phyloP scores from a whole-genome alignment of 768 basidiomycete genomes.

The Suillus occidentalis region DNA sequence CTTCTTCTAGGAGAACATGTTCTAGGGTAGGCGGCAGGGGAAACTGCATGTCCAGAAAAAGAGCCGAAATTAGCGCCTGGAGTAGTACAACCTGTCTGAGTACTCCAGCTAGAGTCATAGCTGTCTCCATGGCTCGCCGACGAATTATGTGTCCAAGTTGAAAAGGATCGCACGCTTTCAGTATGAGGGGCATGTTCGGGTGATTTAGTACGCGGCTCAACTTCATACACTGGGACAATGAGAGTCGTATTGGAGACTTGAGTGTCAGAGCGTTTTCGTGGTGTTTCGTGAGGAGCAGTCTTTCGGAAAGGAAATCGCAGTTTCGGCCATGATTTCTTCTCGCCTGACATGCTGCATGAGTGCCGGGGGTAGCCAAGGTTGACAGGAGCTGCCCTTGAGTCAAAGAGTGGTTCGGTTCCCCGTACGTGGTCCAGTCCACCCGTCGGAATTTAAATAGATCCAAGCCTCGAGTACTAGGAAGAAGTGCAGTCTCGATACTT shows the following conservation, averaged over 20 bases:
- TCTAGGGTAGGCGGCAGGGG: background rate
- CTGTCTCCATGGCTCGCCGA: background rate
- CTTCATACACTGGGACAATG: slow-evolving; percentile 25
- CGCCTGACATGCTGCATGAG: slow-evolving; percentile 20
- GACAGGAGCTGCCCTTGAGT: background rate
- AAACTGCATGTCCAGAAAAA: background rate
- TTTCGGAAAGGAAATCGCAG: slow-evolving; percentile 24
- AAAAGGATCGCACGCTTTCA: background rate
- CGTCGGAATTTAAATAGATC: slow-evolving; percentile 1
- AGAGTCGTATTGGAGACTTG: slow-evolving; percentile 16
- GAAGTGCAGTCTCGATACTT: background rate
- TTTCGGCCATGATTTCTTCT: slow-evolving; percentile 28
- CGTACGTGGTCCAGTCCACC: background rate
- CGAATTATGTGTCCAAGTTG: background rate
- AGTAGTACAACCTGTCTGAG: background rate
- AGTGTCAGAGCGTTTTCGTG: slow-evolving; percentile 9
- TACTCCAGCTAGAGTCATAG: background rate
- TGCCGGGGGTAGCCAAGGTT: slow-evolving; percentile 12
- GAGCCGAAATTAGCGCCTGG: background rate
- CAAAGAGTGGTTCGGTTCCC: background rate
- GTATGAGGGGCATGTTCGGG: slow-evolving; percentile 3
- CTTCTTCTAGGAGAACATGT: background rate
- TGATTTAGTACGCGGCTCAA: background rate
- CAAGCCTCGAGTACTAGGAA: background rate
- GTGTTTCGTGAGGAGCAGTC: background rate